These are phyloP conservation scores for Petunia hybrid DNA, from an alignment of 305 asterid genomes.

Conservation along the genomic window DNA sequence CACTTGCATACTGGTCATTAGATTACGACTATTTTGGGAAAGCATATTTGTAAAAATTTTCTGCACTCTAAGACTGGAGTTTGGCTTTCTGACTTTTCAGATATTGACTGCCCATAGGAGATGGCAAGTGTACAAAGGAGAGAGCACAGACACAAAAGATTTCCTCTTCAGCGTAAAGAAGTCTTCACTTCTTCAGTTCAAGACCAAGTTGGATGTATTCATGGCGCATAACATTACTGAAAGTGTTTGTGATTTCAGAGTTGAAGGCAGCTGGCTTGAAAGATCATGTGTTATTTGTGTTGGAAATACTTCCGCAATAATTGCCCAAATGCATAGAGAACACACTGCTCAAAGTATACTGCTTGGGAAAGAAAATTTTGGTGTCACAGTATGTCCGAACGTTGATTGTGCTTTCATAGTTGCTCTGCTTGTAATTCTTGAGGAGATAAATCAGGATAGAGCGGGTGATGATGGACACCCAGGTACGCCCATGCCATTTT, in stretches of 20 bases:
- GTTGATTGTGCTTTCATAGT: conserved; percentile 83
- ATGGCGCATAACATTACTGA: conserved; percentile 50
- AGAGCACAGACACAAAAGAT: background rate
- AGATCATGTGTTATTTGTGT: too few species aligned
- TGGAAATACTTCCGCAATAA: conserved; percentile 40
- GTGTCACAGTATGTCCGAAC: conserved; percentile 69
- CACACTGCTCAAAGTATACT: too few species aligned
- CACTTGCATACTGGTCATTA: too few species aligned
- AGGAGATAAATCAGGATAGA: conserved; percentile 65
- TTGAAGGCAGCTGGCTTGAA: too few species aligned
- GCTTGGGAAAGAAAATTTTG: too few species aligned
- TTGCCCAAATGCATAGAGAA: conserved; percentile 74
- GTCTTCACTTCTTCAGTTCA: conserved; percentile 50
- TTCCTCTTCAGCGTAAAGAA: conserved; percentile 52
- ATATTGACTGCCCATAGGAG: conserved; percentile 37
- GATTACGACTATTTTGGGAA: too few species aligned
- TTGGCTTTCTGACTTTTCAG: conserved; percentile 24
- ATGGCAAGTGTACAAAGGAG: too few species aligned
- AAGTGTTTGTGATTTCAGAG: too few species aligned
- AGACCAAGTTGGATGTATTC: conserved; percentile 64
- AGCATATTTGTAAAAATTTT: too few species aligned
- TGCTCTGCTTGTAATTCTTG: conserved; percentile 71
- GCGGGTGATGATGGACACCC: too few species aligned
- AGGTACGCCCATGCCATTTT: too few species aligned
- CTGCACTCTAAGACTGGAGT: too few species aligned